Evolutionary conservation across 352 stramenopile species (phyloP).

Genomic region (Globisporangium cylindrosporum): DNA sequence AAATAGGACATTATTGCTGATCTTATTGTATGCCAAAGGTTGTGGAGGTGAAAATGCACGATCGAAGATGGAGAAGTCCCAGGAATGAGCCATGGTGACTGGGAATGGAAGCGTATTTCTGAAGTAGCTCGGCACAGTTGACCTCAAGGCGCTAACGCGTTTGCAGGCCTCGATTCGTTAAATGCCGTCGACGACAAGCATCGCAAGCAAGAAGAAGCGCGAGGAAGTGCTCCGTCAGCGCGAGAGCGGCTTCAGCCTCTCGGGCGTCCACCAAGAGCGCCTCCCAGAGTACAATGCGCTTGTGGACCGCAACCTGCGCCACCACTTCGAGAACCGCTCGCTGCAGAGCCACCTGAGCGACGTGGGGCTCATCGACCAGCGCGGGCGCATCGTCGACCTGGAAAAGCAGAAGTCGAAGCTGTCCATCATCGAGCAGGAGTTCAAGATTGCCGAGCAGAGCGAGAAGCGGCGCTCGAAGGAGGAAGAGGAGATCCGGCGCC

Average conservation of each 20-base stretch:
- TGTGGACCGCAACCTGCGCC: conserved; percentile 84
- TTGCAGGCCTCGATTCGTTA: neutral
- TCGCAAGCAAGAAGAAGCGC: conserved; percentile 32
- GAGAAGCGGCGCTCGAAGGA: conserved; percentile 74
- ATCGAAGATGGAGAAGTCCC: no score
- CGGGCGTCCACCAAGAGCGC: conserved; percentile 61
- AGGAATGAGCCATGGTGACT: neutral
- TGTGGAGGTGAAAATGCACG: no score
- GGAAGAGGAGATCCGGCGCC: conserved; percentile 83
- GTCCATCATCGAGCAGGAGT: conserved; percentile 91
- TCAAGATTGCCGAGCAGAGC: conserved; percentile 81
- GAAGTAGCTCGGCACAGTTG: neutral
- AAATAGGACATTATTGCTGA: neutral
- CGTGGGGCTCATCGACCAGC: conserved; percentile 82
- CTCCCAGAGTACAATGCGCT: conserved; percentile 87
- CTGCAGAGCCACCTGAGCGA: conserved; percentile 80
- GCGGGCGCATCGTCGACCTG: conserved; percentile 86
- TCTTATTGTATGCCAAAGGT: neutral
- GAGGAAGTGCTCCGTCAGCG: conserved; percentile 48
- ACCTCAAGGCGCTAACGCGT: neutral
- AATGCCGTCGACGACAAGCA: conserved; percentile 10
- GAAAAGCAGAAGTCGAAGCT: conserved; percentile 89
- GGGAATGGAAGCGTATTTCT: neutral
- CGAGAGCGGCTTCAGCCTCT: conserved; percentile 59
- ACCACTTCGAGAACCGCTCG: conserved; percentile 84